phyloP scores from a whole-genome alignment of 805 yeast species.

The Schizosaccharomyces lindneri region DNA sequence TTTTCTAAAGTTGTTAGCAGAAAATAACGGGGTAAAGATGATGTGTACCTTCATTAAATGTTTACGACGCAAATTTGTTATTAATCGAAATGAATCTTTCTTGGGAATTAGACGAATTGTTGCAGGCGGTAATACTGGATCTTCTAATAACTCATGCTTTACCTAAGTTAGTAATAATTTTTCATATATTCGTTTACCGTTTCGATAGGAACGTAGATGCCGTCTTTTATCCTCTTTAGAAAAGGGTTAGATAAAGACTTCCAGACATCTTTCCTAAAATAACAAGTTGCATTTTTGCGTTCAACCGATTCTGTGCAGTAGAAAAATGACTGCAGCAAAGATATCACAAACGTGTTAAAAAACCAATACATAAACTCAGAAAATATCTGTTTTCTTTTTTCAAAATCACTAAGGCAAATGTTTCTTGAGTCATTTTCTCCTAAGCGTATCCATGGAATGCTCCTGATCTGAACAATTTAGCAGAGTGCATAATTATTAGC shows the following conservation, averaged over 20 bases:
- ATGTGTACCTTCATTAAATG: not conserved
- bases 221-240: slow-evolving; percentile 12
- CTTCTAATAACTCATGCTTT: no score
- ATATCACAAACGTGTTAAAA: slow-evolving; percentile 21
- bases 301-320: slow-evolving; percentile 38
- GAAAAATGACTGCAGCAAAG: slow-evolving; percentile 29
- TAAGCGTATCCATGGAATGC: not conserved
- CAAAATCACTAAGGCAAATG: slow-evolving; percentile 17
- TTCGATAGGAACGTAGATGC: slow-evolving; percentile 5
- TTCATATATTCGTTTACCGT: not conserved
- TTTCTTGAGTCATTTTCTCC: not conserved
- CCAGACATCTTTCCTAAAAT: slow-evolving; percentile 41
- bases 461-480: not conserved
- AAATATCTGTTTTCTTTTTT: slow-evolving; percentile 17
- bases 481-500: not conserved
- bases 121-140: slow-evolving; percentile 12
- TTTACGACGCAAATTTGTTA: slow-evolving; percentile 5
- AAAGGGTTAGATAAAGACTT: slow-evolving; percentile 17
- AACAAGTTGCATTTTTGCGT: slow-evolving; percentile 17
- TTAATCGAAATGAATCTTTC: slow-evolving; percentile 6
- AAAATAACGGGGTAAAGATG: no score
- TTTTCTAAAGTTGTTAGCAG: no score
- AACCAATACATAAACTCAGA: slow-evolving; percentile 33
- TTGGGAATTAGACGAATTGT: slow-evolving; percentile 12
- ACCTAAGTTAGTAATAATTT: no score